Conservation (phyloP, 2,329 filamentous ascomycete genomes). For the Monosporascus sp. region DNA sequence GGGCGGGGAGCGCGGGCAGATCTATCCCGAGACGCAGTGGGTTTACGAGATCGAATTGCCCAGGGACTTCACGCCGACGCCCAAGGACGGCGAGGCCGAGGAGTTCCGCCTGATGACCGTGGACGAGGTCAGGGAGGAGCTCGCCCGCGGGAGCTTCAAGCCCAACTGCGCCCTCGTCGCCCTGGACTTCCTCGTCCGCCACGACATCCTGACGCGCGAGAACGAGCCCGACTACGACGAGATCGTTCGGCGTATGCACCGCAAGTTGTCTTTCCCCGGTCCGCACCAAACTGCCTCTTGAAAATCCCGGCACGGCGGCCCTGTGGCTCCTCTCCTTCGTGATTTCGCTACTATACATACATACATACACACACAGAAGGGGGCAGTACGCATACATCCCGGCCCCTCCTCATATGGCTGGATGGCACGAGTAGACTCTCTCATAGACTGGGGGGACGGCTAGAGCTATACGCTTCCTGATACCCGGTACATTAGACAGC, state of each 20-base stretch:
- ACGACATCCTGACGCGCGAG: constrained; percentile 71
- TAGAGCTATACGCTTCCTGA: background rate
- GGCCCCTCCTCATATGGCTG: background rate
- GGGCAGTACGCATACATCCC: background rate
- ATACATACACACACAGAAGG: background rate
- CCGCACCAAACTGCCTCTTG: constrained; percentile 38
- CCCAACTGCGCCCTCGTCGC: constrained; percentile 83
- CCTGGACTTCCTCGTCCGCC: constrained; percentile 85
- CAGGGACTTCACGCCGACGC: constrained; percentile 60
- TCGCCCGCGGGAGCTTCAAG: constrained; percentile 77
- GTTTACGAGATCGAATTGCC: constrained; percentile 83
- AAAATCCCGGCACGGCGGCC: background rate
- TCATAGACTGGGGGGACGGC: background rate
- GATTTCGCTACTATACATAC: background rate
- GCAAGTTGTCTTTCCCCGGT: constrained; percentile 74
- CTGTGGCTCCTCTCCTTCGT: background rate
- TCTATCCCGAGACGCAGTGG: constrained; percentile 90
- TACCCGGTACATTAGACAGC: background rate
- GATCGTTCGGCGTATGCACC: constrained; percentile 70
- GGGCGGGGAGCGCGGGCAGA: constrained; percentile 72
- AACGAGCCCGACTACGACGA: constrained; percentile 75
- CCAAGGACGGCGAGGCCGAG: constrained; percentile 85
- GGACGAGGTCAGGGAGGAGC: constrained; percentile 64
- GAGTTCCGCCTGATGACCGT: constrained; percentile 74
- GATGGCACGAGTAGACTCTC: background rate